Evolutionary conservation across 495 filamentous ascomycete species (phyloP), one percentile per base, ranked within the genome.

Genomic region (Halenospora varia): DNA sequence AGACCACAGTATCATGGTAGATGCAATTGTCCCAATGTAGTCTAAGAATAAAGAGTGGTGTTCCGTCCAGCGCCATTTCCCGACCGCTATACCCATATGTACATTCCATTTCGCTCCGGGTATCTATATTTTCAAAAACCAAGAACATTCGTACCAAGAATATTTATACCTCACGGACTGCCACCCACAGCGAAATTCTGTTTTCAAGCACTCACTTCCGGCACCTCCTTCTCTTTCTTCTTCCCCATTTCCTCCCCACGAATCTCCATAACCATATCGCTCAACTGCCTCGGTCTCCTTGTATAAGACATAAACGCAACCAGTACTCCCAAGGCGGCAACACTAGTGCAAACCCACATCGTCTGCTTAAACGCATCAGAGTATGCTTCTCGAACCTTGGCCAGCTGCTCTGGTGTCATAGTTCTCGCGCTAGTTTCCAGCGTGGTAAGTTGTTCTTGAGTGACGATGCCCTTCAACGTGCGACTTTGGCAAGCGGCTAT

Each of bases 401-500:
- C 15, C 15, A 49, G 9, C 55, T 65, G 59, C 1, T 18, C 15
- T 2, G 25, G 23, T n/a, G n/a, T 49, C 19, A 59, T 40, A 23
- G 2, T 41, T 20, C 15, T 39, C 2, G 44, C 20, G 19, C 59
- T 35, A 11, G n/a, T 55, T 42, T 62, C 64, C 25, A 71, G 49
- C 4, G 63, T 40, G 18, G 56, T 47, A 1, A 74, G 50, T 54
- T 69, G 63, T 22, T 57, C 49, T 1, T 60, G 39, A 19, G 66
- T 39, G 4, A 69, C 10, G 20, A 57, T 26, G 39, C 57, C 65
- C 1, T 46, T 19, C 10, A 70, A 53, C 18, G 58, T 35, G 0
- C 58, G 42, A n/a, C 51, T 25, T 24, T 68, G 59, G 55, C 64
- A 65, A 22, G 68, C 54, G 20, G 68, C 66, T 8, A 77, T 53